phyloP scores from a whole-genome alignment of 2,329 filamentous ascomycete genomes.

The Cercospora sp. region DNA sequence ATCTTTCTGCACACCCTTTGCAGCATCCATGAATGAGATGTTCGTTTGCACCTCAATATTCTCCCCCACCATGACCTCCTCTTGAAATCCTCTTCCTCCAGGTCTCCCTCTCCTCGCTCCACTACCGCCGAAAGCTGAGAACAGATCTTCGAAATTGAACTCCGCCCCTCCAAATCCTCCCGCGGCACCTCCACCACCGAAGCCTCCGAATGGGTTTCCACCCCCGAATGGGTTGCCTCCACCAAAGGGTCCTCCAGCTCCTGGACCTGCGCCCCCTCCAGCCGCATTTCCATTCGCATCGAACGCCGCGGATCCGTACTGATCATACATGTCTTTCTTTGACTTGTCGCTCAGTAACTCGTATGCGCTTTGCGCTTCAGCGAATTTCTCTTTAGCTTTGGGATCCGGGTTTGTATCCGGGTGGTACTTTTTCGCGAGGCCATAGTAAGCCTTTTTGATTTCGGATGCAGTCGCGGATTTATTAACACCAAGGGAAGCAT shows the following conservation, averaged over 20 bases:
- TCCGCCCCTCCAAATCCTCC: constrained; percentile 51
- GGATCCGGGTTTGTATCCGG: constrained; percentile 97
- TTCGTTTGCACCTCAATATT: constrained; percentile 93
- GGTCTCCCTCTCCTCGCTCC: constrained; percentile 51
- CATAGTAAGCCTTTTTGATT: constrained; percentile 98
- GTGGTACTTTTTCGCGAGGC: constrained; percentile 94
- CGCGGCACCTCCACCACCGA: constrained; percentile 42
- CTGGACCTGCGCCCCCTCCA: constrained; percentile 64
- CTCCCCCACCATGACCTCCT: constrained; percentile 84
- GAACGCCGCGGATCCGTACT: constrained; percentile 80
- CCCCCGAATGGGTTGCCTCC: constrained; percentile 53
- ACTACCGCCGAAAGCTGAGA: constrained; percentile 78
- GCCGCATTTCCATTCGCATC: constrained; percentile 58
- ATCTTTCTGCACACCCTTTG: constrained; percentile 86
- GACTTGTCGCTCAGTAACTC: constrained; percentile 89
- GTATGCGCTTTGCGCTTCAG: constrained; percentile 90
- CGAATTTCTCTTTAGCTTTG: constrained; percentile 90
- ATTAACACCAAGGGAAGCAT: constrained; percentile 78
- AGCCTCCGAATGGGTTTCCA: constrained; percentile 50
- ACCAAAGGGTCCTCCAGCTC: constrained; percentile 55
- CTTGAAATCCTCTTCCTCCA: constrained; percentile 64
- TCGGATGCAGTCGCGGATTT: constrained; percentile 80
- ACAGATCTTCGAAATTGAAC: constrained; percentile 96
- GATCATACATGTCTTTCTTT: constrained; percentile 90
- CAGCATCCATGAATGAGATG: constrained; percentile 94